Evolutionary conservation across 2,329 filamentous ascomycete species (phyloP), one percentile per base, ranked within the genome.

Genomic region (Metarhizium rileyi): DNA sequence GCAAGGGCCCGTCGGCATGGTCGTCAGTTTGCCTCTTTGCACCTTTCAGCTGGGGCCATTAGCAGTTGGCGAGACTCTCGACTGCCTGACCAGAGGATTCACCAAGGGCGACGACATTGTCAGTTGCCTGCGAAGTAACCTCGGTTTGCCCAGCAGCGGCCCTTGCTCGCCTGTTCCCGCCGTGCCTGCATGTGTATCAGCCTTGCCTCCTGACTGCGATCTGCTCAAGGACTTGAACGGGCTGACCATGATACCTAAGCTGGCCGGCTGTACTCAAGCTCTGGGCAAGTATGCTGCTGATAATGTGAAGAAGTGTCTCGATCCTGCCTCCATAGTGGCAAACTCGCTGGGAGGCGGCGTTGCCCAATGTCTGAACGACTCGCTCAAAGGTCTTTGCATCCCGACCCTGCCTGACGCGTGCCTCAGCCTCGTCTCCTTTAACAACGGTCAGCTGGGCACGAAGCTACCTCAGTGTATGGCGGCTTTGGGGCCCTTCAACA

Each of bases 401-500:
- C 43, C 36, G 4, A 23, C 8, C 6, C 50, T 57, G 12, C 55
- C 55, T 1, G 6, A 30, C 2, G 18, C 48, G 2, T 57, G 55
- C 46, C 33, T 18, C 6, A 23, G n/a, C 3, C 49, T 57, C 5
- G 12, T 8, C 8, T 28, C n/a, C 5, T 18, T 46, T 28, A 33
- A n/a, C 9, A 27, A 6, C 9, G 18, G 14, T 10, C 18, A 35
- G 20, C 7, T 54, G 26, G 16, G 22, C 7, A n/a, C n/a, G 18
- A 22, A 47, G 5, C 3, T 46, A 14, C 36, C 38, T 3, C 14
- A 42, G 14, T 56, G 54, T 28, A 35, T 50, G 28, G 28, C 18
- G 5, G 44, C 47, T 12, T 52, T 53, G 18, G 53, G 53, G 9
- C 51, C 47, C n/a, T 52, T 48, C 14, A 45, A 35, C 5, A 33